A percentile compares a stretch with the other conserved stretches of the same genome.
Evolutionary conservation across 2,329 filamentous ascomycete species (phyloP).

Genomic region (Fusarium stilboides): DNA sequence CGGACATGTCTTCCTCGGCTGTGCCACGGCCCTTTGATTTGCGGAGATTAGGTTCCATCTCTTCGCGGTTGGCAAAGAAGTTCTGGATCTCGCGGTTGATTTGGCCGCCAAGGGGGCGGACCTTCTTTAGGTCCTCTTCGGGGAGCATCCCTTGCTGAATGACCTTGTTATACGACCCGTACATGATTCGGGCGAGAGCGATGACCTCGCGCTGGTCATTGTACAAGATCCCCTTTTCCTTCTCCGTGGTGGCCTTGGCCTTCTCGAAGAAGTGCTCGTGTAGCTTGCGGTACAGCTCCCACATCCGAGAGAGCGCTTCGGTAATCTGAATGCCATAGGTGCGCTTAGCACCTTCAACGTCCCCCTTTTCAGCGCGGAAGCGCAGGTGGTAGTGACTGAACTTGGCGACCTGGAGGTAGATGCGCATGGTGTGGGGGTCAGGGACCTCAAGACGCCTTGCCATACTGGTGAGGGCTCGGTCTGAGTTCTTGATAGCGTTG

Average conservation of each 20-base stretch:
- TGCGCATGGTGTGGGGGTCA: slow-evolving; percentile 66
- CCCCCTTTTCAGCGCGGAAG: slow-evolving; percentile 49
- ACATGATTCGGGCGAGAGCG: slow-evolving; percentile 63
- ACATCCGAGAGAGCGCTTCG: slow-evolving; percentile 66
- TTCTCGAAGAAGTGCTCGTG: slow-evolving; percentile 56
- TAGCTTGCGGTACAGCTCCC: slow-evolving; percentile 62
- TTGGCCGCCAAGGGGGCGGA: slow-evolving; percentile 54
- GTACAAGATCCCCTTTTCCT: slow-evolving; percentile 50
- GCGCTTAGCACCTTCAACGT: slow-evolving; percentile 56
- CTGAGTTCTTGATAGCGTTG: slow-evolving; percentile 77
- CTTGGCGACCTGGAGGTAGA: slow-evolving; percentile 72
- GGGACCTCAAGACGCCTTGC: slow-evolving; percentile 56
- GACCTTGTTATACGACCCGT: slow-evolving; percentile 62
- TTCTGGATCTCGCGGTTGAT: slow-evolving; percentile 57
- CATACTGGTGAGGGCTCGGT: slow-evolving; percentile 77
- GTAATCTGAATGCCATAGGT: slow-evolving; percentile 67
- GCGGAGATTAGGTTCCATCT: slow-evolving; percentile 53
- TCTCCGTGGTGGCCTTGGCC: slow-evolving; percentile 41
- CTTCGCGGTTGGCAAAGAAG: slow-evolving; percentile 56
- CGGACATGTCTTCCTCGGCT: slow-evolving; percentile 43
- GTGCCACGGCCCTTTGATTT: slow-evolving; percentile 35
- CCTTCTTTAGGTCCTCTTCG: slow-evolving; percentile 51
- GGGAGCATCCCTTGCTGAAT: slow-evolving; percentile 59
- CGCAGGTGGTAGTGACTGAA: slow-evolving; percentile 61
- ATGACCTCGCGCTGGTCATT: slow-evolving; percentile 60